Conservation (phyloP, 2,329 filamentous ascomycete species). For the Penicillium italicum region DNA sequence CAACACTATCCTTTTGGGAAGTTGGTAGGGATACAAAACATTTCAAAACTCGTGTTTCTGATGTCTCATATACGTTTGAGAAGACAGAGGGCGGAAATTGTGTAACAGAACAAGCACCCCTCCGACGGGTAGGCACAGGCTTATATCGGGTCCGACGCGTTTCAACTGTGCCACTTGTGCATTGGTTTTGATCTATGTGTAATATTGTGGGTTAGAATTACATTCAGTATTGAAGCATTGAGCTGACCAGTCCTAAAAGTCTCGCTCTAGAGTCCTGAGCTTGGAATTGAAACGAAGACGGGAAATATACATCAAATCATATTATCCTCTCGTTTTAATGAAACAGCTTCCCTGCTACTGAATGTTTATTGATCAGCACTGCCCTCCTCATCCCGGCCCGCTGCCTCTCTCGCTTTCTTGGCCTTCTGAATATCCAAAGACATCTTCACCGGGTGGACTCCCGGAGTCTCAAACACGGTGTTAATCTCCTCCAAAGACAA, state of each 20-base stretch:
- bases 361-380: not conserved
- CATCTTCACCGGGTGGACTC: constrained; percentile 45
- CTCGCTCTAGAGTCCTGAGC: not conserved
- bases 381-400: constrained; percentile 19
- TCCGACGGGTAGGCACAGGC: constrained; percentile 21
- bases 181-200: constrained; percentile 1
- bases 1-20: not conserved
- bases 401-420: constrained; percentile 32
- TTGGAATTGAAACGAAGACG: not conserved
- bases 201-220: not conserved
- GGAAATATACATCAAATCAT: not conserved
- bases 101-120: constrained; percentile 20
- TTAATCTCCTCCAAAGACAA: constrained; percentile 56
- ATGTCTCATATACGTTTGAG: constrained; percentile 5
- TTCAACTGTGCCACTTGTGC: constrained; percentile 18
- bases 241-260: not conserved
- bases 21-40: not conserved
- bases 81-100: constrained; percentile 13
- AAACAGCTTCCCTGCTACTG: not conserved
- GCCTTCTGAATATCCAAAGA: constrained; percentile 41
- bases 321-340: not conserved
- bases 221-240: not conserved
- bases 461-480: constrained; percentile 53
- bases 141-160: constrained; percentile 18
- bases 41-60: not conserved